These are phyloP conservation scores for Cryptococcus hybrid DNA, from an alignment of 1,284 basidiomycete species.

Conservation along the genomic window DNA sequence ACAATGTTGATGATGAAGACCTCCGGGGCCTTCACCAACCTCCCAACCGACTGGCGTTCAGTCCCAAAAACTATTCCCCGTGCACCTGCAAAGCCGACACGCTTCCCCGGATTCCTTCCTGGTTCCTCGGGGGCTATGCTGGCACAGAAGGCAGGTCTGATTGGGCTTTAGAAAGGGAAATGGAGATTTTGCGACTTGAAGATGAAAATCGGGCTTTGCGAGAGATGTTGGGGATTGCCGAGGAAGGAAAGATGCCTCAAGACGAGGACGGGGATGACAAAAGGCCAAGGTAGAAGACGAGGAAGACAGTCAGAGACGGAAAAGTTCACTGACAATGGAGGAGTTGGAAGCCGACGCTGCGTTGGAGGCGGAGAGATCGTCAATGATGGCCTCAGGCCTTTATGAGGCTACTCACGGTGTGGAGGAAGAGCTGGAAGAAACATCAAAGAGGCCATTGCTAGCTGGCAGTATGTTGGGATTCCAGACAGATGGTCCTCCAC, in stretches of 20 bases:
- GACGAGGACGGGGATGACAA: slow-evolving; percentile 11
- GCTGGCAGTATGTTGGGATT: slow-evolving; percentile 16
- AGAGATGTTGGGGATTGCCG: slow-evolving; percentile 63
- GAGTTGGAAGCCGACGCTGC: slow-evolving; percentile 41
- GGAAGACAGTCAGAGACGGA: slow-evolving; percentile 14
- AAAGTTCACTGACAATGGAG: slow-evolving; percentile 36
- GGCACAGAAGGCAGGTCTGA: slow-evolving; percentile 57
- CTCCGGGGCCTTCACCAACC: slow-evolving; percentile 2
- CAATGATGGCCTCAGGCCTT: neutral
- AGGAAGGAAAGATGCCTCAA: slow-evolving; percentile 20
- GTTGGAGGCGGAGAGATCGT: slow-evolving; percentile 27
- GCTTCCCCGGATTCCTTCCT: slow-evolving; percentile 36
- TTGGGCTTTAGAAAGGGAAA: slow-evolving; percentile 80
- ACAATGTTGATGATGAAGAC: neutral
- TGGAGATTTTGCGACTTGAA: slow-evolving; percentile 73
- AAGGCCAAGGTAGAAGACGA: neutral
- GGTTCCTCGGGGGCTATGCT: slow-evolving; percentile 41
- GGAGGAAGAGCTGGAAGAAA: neutral
- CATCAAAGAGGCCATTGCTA: slow-evolving; percentile 1
- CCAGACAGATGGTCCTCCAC: slow-evolving; percentile 17
- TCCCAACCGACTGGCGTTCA: neutral
- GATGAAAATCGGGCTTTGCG: slow-evolving; percentile 77
- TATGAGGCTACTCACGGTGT: neutral
- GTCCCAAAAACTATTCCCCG: slow-evolving; percentile 8
- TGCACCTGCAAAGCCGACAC: slow-evolving; percentile 18